Conservation (phyloP, 208 protist genomes). For the Trypanosoma cruzi region DNA sequence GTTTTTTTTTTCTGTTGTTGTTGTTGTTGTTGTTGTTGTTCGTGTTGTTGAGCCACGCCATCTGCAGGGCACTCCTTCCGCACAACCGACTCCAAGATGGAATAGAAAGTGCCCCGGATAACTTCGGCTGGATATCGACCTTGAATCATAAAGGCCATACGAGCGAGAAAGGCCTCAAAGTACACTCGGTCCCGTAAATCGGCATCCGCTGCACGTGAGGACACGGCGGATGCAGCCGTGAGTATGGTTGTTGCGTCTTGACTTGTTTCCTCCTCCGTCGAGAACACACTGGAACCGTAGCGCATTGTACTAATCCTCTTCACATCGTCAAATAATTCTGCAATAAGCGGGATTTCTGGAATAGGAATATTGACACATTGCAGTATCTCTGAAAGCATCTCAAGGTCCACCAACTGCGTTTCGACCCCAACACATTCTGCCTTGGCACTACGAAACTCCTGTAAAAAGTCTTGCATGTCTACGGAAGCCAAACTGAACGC, state of each 20-base stretch:
- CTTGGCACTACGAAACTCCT: slow-evolving; percentile 68
- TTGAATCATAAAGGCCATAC: slow-evolving; percentile 75
- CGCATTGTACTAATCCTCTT: slow-evolving; percentile 17
- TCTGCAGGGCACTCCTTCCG: slow-evolving; percentile 19
- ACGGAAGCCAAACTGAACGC: slow-evolving; percentile 63
- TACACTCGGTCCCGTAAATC: slow-evolving; percentile 35
- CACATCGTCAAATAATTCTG: slow-evolving; percentile 76
- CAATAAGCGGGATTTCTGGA: slow-evolving; percentile 49
- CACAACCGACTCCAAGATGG: slow-evolving; percentile 41
- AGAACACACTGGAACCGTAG: neutral
- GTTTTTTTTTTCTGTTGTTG: no score
- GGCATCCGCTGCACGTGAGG: neutral
- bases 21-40: no score
- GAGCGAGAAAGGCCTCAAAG: slow-evolving; percentile 76
- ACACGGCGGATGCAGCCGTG: neutral
- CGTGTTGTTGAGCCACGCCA: slow-evolving; percentile 10
- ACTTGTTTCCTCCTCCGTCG: slow-evolving; percentile 4
- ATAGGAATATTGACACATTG: slow-evolving; percentile 55
- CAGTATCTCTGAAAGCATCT: slow-evolving; percentile 61
- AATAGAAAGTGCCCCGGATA: slow-evolving; percentile 62
- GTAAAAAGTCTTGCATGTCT: slow-evolving; percentile 70
- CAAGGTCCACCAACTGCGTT: slow-evolving; percentile 38
- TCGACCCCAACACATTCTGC: slow-evolving; percentile 49
- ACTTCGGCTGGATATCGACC: slow-evolving; percentile 70
- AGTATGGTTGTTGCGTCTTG: neutral